phyloP scores from a whole-genome alignment of 2,329 filamentous ascomycete species.

The Neofusicoccum laricinum region DNA sequence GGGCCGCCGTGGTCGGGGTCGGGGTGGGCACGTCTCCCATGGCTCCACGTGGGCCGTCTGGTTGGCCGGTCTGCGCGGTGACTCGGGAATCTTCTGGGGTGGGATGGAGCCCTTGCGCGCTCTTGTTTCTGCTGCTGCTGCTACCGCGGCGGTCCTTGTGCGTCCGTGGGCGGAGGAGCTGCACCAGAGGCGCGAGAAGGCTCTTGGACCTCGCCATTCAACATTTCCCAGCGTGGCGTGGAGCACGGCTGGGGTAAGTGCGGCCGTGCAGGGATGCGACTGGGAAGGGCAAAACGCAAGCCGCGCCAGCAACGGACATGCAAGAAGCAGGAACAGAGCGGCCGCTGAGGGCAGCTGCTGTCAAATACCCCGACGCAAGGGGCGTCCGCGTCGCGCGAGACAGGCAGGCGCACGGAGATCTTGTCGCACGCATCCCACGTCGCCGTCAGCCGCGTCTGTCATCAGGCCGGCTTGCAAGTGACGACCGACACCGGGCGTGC shows the following conservation, averaged over 20 bases:
- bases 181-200: not conserved
- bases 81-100: not conserved
- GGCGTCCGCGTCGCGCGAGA: not conserved
- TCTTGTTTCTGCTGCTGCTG: not conserved
- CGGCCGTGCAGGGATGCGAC: not conserved
- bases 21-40: constrained; percentile 13
- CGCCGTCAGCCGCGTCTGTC: not conserved
- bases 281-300: not conserved
- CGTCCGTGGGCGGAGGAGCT: not conserved
- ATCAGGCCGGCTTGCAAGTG: not conserved
- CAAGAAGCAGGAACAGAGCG: not conserved
- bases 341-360: not conserved
- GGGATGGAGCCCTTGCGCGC: not conserved
- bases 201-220: not conserved
- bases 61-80: constrained; percentile 4
- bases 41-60: constrained; percentile 13
- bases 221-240: not conserved
- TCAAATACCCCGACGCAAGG: not conserved
- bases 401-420: not conserved
- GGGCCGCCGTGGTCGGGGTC: not conserved
- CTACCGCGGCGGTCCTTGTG: not conserved
- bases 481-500: not conserved
- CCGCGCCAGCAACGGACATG: not conserved
- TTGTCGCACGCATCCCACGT: not conserved
- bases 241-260: constrained; percentile 10